Percentiles rank a stretch among this genome's conserved stretches.
phyloP scores from a whole-genome alignment of 768 basidiomycete genomes.

The Suillus subaureus region DNA sequence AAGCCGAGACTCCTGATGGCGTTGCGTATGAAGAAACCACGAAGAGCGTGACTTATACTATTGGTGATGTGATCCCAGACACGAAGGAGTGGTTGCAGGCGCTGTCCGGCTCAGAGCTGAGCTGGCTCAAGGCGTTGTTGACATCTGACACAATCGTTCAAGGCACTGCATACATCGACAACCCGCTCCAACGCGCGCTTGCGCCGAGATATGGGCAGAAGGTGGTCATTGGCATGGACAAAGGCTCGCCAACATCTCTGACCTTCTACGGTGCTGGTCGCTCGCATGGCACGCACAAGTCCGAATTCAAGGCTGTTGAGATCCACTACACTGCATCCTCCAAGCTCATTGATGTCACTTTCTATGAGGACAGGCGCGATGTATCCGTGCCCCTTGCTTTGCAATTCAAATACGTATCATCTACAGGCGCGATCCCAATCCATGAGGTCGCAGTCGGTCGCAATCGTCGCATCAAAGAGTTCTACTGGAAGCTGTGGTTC shows the following conservation, averaged over 20 bases:
- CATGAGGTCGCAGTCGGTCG: constrained; percentile 85
- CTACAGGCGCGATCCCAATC: constrained; percentile 88
- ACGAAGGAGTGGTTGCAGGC: constrained; percentile 77
- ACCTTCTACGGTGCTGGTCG: constrained; percentile 78
- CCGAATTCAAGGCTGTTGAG: constrained; percentile 82
- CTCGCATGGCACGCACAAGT: constrained; percentile 72
- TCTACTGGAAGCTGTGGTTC: constrained; percentile 99
- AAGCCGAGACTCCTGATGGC: constrained; percentile 39
- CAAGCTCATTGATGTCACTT: constrained; percentile 64
- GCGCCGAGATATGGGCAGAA: constrained; percentile 80
- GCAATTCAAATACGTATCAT: constrained; percentile 84
- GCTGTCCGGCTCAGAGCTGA: constrained; percentile 78
- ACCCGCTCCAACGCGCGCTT: constrained; percentile 86
- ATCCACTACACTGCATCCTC: constrained; percentile 58
- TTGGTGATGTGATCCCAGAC: constrained; percentile 59
- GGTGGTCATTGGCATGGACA: constrained; percentile 58
- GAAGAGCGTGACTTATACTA: constrained; percentile 49
- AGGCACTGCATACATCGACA: constrained; percentile 82
- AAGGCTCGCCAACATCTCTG: constrained; percentile 56
- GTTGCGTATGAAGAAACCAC: constrained; percentile 46
- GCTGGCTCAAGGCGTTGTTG: constrained; percentile 87
- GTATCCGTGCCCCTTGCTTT: constrained; percentile 79
- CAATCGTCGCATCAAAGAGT: constrained; percentile 91
- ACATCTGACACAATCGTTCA: constrained; percentile 84
- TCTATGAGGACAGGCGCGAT: constrained; percentile 83